A percentile compares a stretch with the other conserved stretches of the same genome.
Evolutionary conservation across 129 eudicot species (phyloP).

Genomic region (Glebionis coronaria): DNA sequence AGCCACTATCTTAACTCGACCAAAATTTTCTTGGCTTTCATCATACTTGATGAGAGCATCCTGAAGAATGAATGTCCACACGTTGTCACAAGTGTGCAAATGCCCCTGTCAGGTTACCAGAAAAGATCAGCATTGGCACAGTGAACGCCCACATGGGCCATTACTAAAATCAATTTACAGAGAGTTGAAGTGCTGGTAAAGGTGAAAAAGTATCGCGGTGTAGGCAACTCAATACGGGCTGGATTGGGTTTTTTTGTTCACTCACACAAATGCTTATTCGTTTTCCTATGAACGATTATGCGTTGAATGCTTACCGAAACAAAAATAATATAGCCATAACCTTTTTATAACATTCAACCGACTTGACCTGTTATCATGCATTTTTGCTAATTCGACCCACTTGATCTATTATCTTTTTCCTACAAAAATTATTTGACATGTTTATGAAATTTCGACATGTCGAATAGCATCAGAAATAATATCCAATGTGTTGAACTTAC

Average conservation of each 20-base stretch:
- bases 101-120: constrained; percentile 35
- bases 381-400: neutral
- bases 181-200: too few species aligned
- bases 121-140: constrained; percentile 24
- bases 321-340: too few species aligned
- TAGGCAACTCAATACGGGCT: neutral
- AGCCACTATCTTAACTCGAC: constrained; percentile 72
- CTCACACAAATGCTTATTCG: too few species aligned
- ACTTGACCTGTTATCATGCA: too few species aligned
- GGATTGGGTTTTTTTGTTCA: too few species aligned
- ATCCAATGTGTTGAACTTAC: too few species aligned
- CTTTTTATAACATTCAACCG: neutral
- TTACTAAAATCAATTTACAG: neutral
- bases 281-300: too few species aligned
- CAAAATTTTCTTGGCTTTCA: constrained; percentile 64
- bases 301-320: too few species aligned
- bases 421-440: neutral
- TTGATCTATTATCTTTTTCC: neutral
- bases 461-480: too few species aligned
- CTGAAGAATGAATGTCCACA: constrained; percentile 90
- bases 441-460: neutral
- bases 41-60: constrained; percentile 79
- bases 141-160: too few species aligned
- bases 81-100: constrained; percentile 94
- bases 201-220: too few species aligned